Percentiles rank a stretch among this genome's conserved stretches.
phyloP scores from a whole-genome alignment of 371 early-diverging fungal genomes.

The Globomyces sp. region DNA sequence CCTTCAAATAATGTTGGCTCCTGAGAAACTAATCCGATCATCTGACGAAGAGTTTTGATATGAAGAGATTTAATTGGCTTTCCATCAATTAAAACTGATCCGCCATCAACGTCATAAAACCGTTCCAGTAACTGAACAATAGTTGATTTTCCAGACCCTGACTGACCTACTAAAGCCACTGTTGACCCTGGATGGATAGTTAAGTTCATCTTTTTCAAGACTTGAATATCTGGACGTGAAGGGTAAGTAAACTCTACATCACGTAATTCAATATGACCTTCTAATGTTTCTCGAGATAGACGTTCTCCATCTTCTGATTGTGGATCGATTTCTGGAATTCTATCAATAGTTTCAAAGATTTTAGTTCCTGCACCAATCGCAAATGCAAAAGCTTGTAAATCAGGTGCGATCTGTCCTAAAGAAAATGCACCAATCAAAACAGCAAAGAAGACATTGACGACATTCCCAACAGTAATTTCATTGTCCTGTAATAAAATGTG shows the following conservation, averaged over 20 bases:
- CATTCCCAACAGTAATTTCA: constrained; percentile 26
- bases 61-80: constrained; percentile 61
- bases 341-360: constrained; percentile 38
- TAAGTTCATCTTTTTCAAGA: constrained; percentile 46
- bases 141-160: constrained; percentile 86
- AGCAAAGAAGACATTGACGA: constrained; percentile 32
- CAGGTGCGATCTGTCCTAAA: constrained; percentile 19
- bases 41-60: constrained; percentile 63
- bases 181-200: constrained; percentile 55
- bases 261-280: constrained; percentile 43
- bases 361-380: constrained; percentile 35
- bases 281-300: constrained; percentile 23
- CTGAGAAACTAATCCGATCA: constrained; percentile 69
- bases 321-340: constrained; percentile 40
- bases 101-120: constrained; percentile 64
- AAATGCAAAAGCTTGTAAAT: constrained; percentile 33
- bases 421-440: constrained; percentile 32
- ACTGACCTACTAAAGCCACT: constrained; percentile 59
- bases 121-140: constrained; percentile 84
- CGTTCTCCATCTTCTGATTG: constrained; percentile 7
- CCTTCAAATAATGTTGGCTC: constrained; percentile 89
- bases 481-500: constrained; percentile 15
- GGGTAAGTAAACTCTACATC: constrained; percentile 58
- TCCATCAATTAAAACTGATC: constrained; percentile 44
- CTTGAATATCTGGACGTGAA: constrained; percentile 47